phyloP scores from a whole-genome alignment of 208 protist species.

The Acanthamoeba sp. region DNA sequence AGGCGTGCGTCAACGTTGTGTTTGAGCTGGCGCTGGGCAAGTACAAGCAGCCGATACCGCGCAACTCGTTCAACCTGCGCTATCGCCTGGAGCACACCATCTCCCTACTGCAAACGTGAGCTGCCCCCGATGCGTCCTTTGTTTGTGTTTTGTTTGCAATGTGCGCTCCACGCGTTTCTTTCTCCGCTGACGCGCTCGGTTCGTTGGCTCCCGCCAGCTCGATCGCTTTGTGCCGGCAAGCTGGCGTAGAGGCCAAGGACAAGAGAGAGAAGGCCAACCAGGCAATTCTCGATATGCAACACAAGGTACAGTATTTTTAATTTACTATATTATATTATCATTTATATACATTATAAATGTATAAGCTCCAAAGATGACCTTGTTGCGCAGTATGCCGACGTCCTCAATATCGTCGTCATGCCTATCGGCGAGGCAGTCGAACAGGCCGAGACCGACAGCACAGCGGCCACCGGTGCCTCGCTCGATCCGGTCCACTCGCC shows the following conservation, averaged over 20 bases:
- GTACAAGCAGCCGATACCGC: slow-evolving; percentile 44
- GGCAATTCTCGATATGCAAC: neutral
- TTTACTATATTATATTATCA: neutral
- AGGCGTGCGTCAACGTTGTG: neutral
- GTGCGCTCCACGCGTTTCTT: neutral
- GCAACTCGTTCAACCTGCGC: slow-evolving; percentile 43
- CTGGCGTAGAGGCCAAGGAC: neutral
- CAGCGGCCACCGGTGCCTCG: neutral
- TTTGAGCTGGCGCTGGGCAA: neutral
- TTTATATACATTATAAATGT: too few relatives aligned
- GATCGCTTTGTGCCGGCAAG: neutral
- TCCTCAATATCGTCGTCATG: neutral
- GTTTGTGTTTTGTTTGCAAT: neutral
- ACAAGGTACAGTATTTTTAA: neutral
- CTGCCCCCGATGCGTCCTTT: neutral
- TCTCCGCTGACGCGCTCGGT: neutral
- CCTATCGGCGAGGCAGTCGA: neutral
- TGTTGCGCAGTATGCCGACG: neutral
- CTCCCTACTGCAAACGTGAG: neutral
- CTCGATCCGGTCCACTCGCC: too few relatives aligned
- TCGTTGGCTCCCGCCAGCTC: neutral
- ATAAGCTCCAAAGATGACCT: too few relatives aligned
- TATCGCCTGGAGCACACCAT: neutral
- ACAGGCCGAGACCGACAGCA: neutral
- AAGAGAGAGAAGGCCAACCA: neutral